phyloP scores from a whole-genome alignment of 805 yeast genomes.

The Yarrowia osloensis region DNA sequence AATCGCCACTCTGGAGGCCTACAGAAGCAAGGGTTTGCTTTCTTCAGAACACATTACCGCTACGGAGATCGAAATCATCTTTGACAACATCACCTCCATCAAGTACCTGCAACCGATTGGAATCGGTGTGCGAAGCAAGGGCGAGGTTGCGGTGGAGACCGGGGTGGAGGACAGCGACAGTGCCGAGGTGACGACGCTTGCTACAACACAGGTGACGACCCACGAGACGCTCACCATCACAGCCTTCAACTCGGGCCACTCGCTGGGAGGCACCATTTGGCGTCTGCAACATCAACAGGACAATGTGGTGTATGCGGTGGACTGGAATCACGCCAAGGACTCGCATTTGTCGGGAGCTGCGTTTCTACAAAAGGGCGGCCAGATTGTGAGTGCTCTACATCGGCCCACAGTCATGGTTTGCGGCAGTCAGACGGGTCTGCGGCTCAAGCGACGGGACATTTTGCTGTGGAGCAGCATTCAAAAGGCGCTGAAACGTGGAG shows the following conservation, averaged over 20 bases:
- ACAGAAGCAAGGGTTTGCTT: constrained; percentile 67
- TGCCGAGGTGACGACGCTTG: background rate
- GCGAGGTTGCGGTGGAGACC: constrained; percentile 33
- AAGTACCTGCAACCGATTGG: constrained; percentile 81
- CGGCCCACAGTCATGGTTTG: constrained; percentile 86
- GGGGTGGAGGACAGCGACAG: constrained; percentile 32
- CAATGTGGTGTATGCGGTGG: constrained; percentile 81
- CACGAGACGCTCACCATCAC: constrained; percentile 53
- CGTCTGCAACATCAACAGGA: constrained; percentile 70
- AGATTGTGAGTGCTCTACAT: constrained; percentile 58
- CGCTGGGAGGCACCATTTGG: constrained; percentile 95
- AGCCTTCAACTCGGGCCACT: constrained; percentile 88
- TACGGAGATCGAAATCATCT: constrained; percentile 75
- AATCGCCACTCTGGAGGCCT: constrained; percentile 79
- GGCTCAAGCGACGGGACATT: constrained; percentile 62
- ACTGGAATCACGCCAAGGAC: constrained; percentile 94
- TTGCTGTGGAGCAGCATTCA: constrained; percentile 63
- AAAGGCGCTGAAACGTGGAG: constrained; percentile 70
- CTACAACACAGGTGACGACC: constrained; percentile 22
- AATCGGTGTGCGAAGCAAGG: constrained; percentile 12
- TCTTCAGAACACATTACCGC: constrained; percentile 66
- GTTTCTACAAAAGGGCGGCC: constrained; percentile 51
- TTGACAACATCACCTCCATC: constrained; percentile 67
- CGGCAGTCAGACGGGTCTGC: constrained; percentile 57
- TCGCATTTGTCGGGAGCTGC: constrained; percentile 77